A percentile compares a stretch with the other conserved stretches of the same genome.
Evolutionary conservation across 2,329 filamentous ascomycete genomes (phyloP).

Genomic region (Fulvia fulva): DNA sequence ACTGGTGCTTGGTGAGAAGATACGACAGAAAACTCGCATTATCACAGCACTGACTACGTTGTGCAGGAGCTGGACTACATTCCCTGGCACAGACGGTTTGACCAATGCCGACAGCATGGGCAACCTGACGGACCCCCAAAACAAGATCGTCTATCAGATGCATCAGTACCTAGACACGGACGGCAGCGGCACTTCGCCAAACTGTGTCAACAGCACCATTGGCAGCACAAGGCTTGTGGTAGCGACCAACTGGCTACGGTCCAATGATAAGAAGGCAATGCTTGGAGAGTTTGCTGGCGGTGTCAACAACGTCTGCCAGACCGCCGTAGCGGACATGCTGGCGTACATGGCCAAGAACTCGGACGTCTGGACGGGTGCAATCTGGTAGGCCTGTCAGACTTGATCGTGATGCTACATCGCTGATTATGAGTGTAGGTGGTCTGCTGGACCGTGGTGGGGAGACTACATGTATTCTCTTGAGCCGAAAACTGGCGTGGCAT

Average conservation of each 20-base stretch:
- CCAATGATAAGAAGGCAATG: slow-evolving; percentile 51
- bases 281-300: slow-evolving; percentile 56
- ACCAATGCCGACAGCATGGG: slow-evolving; percentile 46
- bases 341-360: slow-evolving; percentile 45
- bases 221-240: slow-evolving; percentile 49
- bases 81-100: slow-evolving; percentile 37
- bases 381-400: slow-evolving; percentile 13
- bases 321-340: slow-evolving; percentile 49
- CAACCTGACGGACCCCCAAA: slow-evolving; percentile 47
- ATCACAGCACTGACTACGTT: no score
- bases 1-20: slow-evolving; percentile 37
- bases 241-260: slow-evolving; percentile 53
- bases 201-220: slow-evolving; percentile 52
- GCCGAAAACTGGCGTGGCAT: slow-evolving; percentile 45
- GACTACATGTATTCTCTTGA: slow-evolving; percentile 41
- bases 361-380: slow-evolving; percentile 52
- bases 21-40: no score
- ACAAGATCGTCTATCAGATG: slow-evolving; percentile 59
- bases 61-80: slow-evolving; percentile 39
- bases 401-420: no score
- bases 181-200: slow-evolving; percentile 48
- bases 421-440: slow-evolving; percentile 41
- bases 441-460: slow-evolving; percentile 46
- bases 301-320: slow-evolving; percentile 47
- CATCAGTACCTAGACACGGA: slow-evolving; percentile 60